Evolutionary conservation across 2,329 filamentous ascomycete species (phyloP).

Genomic region (Metarhizium rileyi): DNA sequence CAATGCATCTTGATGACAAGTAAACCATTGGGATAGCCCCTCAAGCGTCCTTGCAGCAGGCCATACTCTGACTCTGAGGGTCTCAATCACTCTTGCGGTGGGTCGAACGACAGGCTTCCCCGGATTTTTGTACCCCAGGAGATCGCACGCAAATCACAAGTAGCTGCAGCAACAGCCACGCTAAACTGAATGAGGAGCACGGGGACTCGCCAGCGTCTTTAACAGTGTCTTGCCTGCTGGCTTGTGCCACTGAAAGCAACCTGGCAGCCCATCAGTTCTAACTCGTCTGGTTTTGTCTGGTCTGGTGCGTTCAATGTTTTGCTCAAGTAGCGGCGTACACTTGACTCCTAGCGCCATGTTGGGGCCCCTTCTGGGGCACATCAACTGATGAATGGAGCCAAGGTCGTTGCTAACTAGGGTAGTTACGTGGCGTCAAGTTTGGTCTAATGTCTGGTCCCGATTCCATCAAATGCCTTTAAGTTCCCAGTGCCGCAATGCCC

Average conservation of each 20-base stretch:
- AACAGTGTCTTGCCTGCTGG: background rate
- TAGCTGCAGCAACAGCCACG: constrained; percentile 9
- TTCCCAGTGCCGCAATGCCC: background rate
- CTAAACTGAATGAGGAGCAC: background rate
- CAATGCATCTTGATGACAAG: background rate
- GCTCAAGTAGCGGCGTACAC: no score
- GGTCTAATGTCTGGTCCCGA: no score
- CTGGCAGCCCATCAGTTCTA: no score
- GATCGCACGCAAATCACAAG: constrained; percentile 6
- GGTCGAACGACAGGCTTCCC: constrained; percentile 16
- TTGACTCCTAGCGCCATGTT: no score
- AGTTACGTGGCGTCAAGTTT: no score
- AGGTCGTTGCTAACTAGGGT: no score
- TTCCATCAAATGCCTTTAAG: background rate
- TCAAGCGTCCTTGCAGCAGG: background rate
- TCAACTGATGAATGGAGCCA: background rate
- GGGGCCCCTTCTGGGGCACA: background rate
- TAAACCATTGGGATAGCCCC: background rate
- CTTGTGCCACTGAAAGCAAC: no score
- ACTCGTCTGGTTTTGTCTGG: no score
- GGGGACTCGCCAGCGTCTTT: no score
- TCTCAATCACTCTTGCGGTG: constrained; percentile 5
- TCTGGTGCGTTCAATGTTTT: no score
- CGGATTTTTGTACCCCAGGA: constrained; percentile 16
- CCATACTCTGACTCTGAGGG: no score